Percentiles rank a stretch among this genome's conserved stretches.
phyloP scores from a whole-genome alignment of 345 rosid species.

The Populus tremula region DNA sequence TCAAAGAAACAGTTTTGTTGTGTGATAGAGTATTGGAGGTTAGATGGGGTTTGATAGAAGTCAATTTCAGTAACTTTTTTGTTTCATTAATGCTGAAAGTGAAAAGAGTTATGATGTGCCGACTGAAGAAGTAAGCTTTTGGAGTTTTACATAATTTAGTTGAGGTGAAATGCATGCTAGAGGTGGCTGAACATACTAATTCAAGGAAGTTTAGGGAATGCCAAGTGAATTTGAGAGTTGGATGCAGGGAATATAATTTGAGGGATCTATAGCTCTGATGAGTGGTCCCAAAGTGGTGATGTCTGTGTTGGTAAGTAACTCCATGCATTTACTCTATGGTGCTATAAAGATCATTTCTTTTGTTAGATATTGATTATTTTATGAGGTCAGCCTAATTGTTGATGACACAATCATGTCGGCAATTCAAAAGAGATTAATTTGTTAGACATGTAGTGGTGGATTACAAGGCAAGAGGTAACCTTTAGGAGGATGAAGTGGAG shows the following conservation, averaged over 20 bases:
- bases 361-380: too few relatives aligned
- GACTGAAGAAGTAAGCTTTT: background rate
- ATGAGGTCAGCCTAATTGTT: too few relatives aligned
- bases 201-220: background rate
- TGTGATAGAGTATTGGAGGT: background rate
- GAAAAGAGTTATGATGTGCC: background rate
- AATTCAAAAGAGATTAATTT: too few relatives aligned
- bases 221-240: background rate
- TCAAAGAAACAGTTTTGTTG: background rate
- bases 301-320: background rate
- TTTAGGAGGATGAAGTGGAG: too few relatives aligned
- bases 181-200: background rate
- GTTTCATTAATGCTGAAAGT: background rate
- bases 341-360: too few relatives aligned
- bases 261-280: background rate
- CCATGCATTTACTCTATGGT: too few relatives aligned
- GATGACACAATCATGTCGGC: too few relatives aligned
- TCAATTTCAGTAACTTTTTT: background rate
- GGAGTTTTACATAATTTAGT: too few relatives aligned
- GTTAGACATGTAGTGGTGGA: too few relatives aligned
- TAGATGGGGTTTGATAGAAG: background rate
- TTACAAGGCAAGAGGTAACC: too few relatives aligned
- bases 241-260: background rate
- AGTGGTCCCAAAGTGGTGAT: background rate
- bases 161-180: background rate